phyloP scores from a whole-genome alignment of 495 filamentous ascomycete genomes.

The Aspergillus olivimuriae region DNA sequence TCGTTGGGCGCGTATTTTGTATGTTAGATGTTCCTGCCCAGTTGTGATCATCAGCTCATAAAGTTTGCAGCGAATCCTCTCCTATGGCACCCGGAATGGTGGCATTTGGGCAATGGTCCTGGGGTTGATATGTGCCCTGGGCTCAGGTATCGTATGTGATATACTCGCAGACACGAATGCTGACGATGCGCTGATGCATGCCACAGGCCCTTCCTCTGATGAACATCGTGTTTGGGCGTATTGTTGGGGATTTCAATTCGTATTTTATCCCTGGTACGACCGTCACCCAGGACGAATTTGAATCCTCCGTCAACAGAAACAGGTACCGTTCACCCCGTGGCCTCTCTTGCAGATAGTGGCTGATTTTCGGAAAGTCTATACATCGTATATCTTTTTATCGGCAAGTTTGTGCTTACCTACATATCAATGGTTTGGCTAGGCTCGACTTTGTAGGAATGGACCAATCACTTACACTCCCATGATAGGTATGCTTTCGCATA shows the following conservation, averaged over 20 bases:
- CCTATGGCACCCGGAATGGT: neutral
- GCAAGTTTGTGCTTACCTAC: slow-evolving; percentile 26
- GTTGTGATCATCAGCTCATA: too few species aligned
- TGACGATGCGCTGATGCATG: neutral
- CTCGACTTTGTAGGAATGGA: too few species aligned
- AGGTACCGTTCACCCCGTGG: too few species aligned
- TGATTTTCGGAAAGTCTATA: slow-evolving; percentile 19
- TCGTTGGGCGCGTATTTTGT: too few species aligned
- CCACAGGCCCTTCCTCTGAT: slow-evolving; percentile 35
- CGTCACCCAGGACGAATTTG: slow-evolving; percentile 23
- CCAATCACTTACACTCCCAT: slow-evolving; percentile 13
- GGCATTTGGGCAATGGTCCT: neutral
- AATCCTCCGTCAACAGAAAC: slow-evolving; percentile 19
- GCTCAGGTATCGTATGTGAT: slow-evolving; percentile 49
- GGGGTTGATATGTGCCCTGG: slow-evolving; percentile 50
- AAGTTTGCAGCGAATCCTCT: slow-evolving; percentile 11
- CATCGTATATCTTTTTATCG: slow-evolving; percentile 35
- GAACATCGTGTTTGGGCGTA: slow-evolving; percentile 40
- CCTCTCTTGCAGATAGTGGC: too few species aligned
- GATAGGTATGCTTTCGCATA: slow-evolving; percentile 42
- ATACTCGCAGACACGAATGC: neutral
- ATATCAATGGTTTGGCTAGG: slow-evolving; percentile 21
- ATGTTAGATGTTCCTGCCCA: too few species aligned
- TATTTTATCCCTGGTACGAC: slow-evolving; percentile 21
- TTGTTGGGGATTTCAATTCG: slow-evolving; percentile 30